A percentile compares a stretch with the other conserved stretches of the same genome.
phyloP scores from a whole-genome alignment of 208 protist species.

The Trypanosoma mega region DNA sequence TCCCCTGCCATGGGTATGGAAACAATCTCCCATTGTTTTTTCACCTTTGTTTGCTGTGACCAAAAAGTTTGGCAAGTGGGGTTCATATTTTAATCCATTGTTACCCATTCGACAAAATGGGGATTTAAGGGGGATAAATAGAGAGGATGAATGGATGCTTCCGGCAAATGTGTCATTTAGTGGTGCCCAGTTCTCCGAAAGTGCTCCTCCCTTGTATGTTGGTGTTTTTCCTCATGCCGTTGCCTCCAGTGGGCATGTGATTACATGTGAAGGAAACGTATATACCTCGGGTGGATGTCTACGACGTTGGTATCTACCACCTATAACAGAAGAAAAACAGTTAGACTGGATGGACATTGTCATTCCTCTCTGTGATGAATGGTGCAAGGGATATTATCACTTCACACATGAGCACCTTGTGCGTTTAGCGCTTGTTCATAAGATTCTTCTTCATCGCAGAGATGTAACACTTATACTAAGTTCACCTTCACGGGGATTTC shows the following conservation, averaged over 20 bases:
- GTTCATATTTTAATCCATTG: conserved; percentile 2
- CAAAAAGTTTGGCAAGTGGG: conserved; percentile 15
- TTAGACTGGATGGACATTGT: conserved; percentile 3
- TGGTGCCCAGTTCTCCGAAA: not conserved
- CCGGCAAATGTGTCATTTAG: not conserved
- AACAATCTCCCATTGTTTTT: conserved; percentile 7
- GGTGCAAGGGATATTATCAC: conserved; percentile 34
- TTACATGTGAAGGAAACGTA: conserved; percentile 20
- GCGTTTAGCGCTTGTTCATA: conserved; percentile 27
- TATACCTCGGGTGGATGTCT: conserved; percentile 24
- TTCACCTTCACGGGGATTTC: conserved; percentile 12
- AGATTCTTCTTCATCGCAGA: conserved; percentile 18
- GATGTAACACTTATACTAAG: conserved; percentile 24
- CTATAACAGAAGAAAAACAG: not conserved
- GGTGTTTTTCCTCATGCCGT: conserved; percentile 19
- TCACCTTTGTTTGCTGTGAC: conserved; percentile 6
- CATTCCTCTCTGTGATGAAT: conserved; percentile 27
- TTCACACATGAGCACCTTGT: conserved; percentile 38
- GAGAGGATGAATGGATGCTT: not conserved
- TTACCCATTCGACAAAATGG: not conserved
- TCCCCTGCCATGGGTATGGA: conserved; percentile 2
- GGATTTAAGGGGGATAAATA: not conserved
- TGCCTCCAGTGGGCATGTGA: conserved; percentile 12
- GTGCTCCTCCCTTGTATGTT: conserved; percentile 15
- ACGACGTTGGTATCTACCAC: conserved; percentile 4